A percentile compares a stretch with the other conserved stretches of the same genome.
Conservation (phyloP, 73 alveolate genomes). For the Uronychia binucleata region DNA sequence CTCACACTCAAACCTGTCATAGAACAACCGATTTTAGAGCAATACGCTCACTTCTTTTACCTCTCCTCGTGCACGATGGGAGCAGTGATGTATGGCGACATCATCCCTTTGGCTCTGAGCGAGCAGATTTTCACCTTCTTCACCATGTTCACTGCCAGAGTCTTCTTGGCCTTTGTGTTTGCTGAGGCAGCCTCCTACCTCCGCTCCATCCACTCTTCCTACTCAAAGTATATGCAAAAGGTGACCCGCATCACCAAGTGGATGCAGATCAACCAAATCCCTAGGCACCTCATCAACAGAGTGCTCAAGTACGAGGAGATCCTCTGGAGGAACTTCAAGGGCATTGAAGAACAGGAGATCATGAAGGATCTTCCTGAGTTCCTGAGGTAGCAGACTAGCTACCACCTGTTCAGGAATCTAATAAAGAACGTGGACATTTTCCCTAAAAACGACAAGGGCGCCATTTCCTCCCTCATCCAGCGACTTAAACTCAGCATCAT, state of each 20-base stretch:
- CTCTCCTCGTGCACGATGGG: slow-evolving; percentile 54
- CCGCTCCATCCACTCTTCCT: slow-evolving; percentile 34
- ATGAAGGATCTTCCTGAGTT: slow-evolving; percentile 55
- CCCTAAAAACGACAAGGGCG: slow-evolving; percentile 59
- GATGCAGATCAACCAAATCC: slow-evolving; percentile 36
- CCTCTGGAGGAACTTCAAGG: slow-evolving; percentile 60
- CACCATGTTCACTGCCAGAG: slow-evolving; percentile 40
- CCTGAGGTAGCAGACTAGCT: slow-evolving; percentile 28
- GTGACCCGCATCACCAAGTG: slow-evolving; percentile 18
- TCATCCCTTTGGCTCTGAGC: slow-evolving; percentile 50
- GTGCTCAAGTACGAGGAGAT: slow-evolving; percentile 38
- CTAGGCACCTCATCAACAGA: slow-evolving; percentile 24
- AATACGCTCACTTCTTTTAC: slow-evolving; percentile 43
- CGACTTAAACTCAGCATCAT: slow-evolving; percentile 33
- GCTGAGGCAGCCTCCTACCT: slow-evolving; percentile 64
- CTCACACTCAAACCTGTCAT: slow-evolving; percentile 1
- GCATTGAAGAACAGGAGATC: slow-evolving; percentile 49
- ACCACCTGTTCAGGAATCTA: slow-evolving; percentile 39
- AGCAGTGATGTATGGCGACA: slow-evolving; percentile 61
- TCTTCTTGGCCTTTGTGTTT: slow-evolving; percentile 51
- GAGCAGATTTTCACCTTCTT: slow-evolving; percentile 53
- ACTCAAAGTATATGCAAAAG: slow-evolving; percentile 35
- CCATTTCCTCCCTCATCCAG: slow-evolving; percentile 28
- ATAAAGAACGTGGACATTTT: slow-evolving; percentile 35
- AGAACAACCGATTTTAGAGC: slow-evolving; percentile 21